These are phyloP conservation scores for Ogataea trehaloabstinens DNA, from an alignment of 805 yeast species.

Conservation along the genomic window DNA sequence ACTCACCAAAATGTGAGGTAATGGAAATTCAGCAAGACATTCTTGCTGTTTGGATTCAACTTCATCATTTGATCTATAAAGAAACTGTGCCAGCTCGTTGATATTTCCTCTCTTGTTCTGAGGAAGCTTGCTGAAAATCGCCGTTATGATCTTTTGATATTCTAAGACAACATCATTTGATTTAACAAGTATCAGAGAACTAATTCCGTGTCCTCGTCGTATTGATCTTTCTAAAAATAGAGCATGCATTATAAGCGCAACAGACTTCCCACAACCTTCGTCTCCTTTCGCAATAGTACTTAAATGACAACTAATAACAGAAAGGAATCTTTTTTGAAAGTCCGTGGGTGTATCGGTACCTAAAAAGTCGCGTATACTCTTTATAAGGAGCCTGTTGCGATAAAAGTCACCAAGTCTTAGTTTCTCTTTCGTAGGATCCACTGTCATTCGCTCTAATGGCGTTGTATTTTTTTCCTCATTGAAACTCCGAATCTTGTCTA, in stretches of 20 bases:
- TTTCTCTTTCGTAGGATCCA: conserved; percentile 15
- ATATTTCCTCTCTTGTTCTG: neutral
- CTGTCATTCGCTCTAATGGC: conserved; percentile 23
- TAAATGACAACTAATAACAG: conserved; percentile 23
- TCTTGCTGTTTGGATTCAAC: conserved; percentile 27
- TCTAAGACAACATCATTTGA: conserved; percentile 26
- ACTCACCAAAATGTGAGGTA: conserved; percentile 32
- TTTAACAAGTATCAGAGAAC: conserved; percentile 31
- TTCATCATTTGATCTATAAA: conserved; percentile 26
- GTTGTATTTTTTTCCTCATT: conserved; percentile 18
- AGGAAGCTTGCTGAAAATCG: conserved; percentile 10
- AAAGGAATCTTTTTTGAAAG: conserved; percentile 28
- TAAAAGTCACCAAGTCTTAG: conserved; percentile 21
- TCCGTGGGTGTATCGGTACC: conserved; percentile 24
- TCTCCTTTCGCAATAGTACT: conserved; percentile 32
- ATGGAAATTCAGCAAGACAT: conserved; percentile 17
- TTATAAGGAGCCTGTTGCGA: conserved; percentile 11
- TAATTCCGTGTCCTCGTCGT: conserved; percentile 27
- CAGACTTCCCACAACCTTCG: conserved; percentile 31
- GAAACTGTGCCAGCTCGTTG: conserved; percentile 27
- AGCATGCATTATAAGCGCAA: conserved; percentile 27
- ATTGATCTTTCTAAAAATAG: conserved; percentile 22
- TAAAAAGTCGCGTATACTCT: conserved; percentile 17
- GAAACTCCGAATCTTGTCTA: conserved; percentile 25
- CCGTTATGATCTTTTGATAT: conserved; percentile 17